phyloP scores from a whole-genome alignment of 306 rosid species.

The Inga oerstediana region DNA sequence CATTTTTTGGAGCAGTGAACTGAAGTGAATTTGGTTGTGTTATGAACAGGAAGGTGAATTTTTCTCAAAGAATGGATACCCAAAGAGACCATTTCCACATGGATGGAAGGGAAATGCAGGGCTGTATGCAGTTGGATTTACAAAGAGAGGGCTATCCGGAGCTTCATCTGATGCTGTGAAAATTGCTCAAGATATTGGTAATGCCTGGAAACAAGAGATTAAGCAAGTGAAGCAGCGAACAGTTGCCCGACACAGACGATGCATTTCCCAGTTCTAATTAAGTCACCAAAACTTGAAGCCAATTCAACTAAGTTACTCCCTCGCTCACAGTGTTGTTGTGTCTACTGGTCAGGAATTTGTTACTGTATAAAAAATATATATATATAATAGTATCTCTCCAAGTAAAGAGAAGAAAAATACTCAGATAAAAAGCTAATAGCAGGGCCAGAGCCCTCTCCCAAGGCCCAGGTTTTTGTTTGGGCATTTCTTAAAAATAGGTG shows the following conservation, averaged over 20 bases:
- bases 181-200: constrained; percentile 77
- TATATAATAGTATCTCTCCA: constrained; percentile 6
- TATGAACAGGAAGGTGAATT: constrained; percentile 77
- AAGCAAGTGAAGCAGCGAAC: constrained; percentile 59
- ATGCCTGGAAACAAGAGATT: constrained; percentile 74
- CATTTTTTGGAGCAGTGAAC: background rate
- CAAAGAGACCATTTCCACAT: constrained; percentile 73
- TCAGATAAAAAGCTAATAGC: constrained; percentile 2
- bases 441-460: constrained; percentile 87
- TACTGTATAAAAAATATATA: constrained; percentile 29
- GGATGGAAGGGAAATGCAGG: constrained; percentile 94
- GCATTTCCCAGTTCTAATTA: constrained; percentile 79
- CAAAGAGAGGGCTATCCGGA: constrained; percentile 93
- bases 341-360: constrained; percentile 34
- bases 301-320: background rate
- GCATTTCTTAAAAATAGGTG: constrained; percentile 52
- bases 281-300: background rate
- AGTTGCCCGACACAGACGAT: constrained; percentile 69
- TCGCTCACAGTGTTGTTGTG: background rate
- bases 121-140: constrained; percentile 91
- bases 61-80: constrained; percentile 80
- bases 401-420: constrained; percentile 32
- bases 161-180: constrained; percentile 76
- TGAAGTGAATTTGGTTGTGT: constrained; percentile 19
- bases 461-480: constrained; percentile 70